Conservation (phyloP, 495 filamentous ascomycete species). For the Hamigera avellanea region DNA sequence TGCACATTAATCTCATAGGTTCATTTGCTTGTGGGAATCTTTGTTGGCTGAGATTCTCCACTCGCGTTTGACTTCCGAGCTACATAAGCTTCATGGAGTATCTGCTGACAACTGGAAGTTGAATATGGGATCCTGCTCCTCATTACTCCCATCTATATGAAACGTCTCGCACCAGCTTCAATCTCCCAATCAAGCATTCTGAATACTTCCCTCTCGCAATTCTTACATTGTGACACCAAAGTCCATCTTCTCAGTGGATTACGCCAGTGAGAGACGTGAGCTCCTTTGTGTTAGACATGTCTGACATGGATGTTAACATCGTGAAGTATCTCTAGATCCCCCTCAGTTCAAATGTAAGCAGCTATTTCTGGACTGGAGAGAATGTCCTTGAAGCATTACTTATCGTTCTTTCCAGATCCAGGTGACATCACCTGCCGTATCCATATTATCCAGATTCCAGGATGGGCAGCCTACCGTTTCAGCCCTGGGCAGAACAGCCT, state of each 20-base stretch:
- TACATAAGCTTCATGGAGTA: not conserved
- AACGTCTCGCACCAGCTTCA: no score
- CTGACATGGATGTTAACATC: constrained; percentile 3
- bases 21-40: not conserved
- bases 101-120: no score
- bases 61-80: constrained; percentile 1
- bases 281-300: not conserved
- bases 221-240: no score
- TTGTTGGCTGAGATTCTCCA: not conserved
- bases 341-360: not conserved
- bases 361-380: not conserved
- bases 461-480: constrained; percentile 19
- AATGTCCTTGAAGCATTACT: no score
- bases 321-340: not conserved
- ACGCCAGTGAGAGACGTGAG: no score
- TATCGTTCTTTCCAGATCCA: no score
- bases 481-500: constrained; percentile 19
- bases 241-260: no score
- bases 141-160: no score
- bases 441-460: not conserved
- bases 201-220: no score
- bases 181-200: no score
- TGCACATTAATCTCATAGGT: not conserved
- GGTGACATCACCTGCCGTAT: not conserved
- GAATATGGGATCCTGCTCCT: no score